Evolutionary conservation across 2,329 filamentous ascomycete genomes (phyloP).

Genomic region (Onygenales sp.): DNA sequence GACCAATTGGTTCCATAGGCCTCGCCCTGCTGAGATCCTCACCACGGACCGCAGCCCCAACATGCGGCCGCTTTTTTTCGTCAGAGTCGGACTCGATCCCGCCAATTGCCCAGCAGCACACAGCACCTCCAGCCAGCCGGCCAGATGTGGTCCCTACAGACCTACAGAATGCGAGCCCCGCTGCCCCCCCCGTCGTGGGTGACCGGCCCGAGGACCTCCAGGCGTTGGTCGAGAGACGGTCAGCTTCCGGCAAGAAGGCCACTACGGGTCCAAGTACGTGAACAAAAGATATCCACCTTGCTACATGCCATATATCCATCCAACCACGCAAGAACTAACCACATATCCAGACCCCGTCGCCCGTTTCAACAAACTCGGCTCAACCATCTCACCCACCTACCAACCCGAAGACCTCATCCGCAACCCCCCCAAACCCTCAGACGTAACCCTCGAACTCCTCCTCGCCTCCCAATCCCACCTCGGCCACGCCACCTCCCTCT

Average conservation of each 20-base stretch:
- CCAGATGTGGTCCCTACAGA: background rate
- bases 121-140: background rate
- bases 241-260: background rate
- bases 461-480: conserved; percentile 81
- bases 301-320: background rate
- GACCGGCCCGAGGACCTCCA: background rate
- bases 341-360: background rate
- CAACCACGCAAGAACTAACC: background rate
- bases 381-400: conserved; percentile 18
- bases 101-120: background rate
- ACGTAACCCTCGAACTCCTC: conserved; percentile 83
- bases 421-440: conserved; percentile 65
- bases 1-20: background rate
- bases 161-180: background rate
- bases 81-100: conserved; percentile 16
- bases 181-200: background rate
- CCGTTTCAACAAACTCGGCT: conserved; percentile 24
- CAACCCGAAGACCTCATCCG: conserved; percentile 37
- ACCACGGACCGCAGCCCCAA: background rate
- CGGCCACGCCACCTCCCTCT: conserved; percentile 80
- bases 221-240: background rate
- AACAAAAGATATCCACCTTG: no score
- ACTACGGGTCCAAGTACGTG: background rate
- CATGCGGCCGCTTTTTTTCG: conserved; percentile 14
- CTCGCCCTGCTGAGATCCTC: background rate